Evolutionary conservation across 345 rosid species (phyloP).

Genomic region (Sisymbrium altissimum): DNA sequence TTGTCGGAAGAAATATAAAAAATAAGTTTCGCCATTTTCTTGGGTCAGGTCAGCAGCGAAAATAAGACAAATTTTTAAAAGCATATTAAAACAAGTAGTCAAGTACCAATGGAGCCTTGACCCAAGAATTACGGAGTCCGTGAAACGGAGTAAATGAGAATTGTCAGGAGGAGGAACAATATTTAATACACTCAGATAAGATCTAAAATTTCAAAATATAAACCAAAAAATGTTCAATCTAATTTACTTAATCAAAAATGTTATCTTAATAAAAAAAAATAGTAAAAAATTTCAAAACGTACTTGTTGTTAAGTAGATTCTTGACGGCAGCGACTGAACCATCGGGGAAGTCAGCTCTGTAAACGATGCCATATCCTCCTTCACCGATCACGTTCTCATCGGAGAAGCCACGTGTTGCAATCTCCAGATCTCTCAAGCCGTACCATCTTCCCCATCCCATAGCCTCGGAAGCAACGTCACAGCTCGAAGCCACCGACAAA

Average conservation of each 20-base stretch:
- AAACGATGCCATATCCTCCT: constrained; percentile 95
- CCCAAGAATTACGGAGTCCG: constrained; percentile 40
- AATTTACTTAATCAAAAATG: too few species aligned
- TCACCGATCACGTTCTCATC: constrained; percentile 87
- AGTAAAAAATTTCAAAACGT: constrained; percentile 14
- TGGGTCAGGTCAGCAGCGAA: background rate
- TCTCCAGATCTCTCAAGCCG: constrained; percentile 73
- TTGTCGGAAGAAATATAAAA: constrained; percentile 12
- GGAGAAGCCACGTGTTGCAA: constrained; percentile 75
- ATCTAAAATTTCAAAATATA: constrained; percentile 1
- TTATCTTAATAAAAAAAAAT: background rate
- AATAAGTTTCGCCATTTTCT: background rate
- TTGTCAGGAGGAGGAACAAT: constrained; percentile 10
- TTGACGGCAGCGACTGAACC: constrained; percentile 89
- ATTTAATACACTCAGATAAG: constrained; percentile 13
- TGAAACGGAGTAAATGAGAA: constrained; percentile 25
- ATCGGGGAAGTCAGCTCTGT: constrained; percentile 63
- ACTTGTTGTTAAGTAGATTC: constrained; percentile 89
- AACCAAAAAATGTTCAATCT: background rate
- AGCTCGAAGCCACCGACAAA: constrained; percentile 39
- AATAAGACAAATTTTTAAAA: background rate
- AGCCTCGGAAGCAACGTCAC: constrained; percentile 48
- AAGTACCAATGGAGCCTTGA: constrained; percentile 32
- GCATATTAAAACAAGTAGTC: constrained; percentile 13
- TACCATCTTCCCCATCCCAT: constrained; percentile 98